Evolutionary conservation across 768 basidiomycete genomes (phyloP), one percentile per base, ranked within the genome.

Genomic region (Pulveroboletus sp.): DNA sequence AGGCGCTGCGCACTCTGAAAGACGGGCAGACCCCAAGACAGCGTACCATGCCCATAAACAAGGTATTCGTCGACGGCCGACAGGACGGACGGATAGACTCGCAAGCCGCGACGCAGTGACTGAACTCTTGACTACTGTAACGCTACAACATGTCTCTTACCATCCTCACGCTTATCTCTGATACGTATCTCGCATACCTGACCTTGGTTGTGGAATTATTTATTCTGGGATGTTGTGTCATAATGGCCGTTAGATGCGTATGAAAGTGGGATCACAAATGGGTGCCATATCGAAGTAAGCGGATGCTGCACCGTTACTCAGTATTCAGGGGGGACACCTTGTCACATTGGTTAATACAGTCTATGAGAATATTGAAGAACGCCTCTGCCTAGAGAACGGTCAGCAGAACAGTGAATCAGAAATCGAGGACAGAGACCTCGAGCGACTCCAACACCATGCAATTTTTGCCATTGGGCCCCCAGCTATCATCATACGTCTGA

Each of bases 1-100:
- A 88, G 59, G 88, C 87, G 2, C 86, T 97, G 36, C 82, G 87
- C 15, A 91, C 84, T 53, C 79, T 93, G 73, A 79, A 80, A 39
- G 79, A 78, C 42, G 91, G 83, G 32, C 80, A 57, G 5, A 56
- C 54, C 8, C 51, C 52, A 38, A 50, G 54, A 35, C 27, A 50
- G 33, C 59, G 59, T 6, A 38, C 45, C n/a, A 45, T 56, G 5
- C 48, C 35, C 0, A 47, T 57, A 31, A 57, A 14, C 53, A 68
- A 66, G 44, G 41, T 68, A 12, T 66, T 66, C 31, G 17, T 66
- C 3, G 66, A 68, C 31, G 65, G 65, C 26, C 43, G 63, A 35
- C 54, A 49, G 27, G 59, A 55, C 18, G 45, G 48, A 41, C 47
- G 50, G 39, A 45, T 18, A 10, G 57, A 52, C 14, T 21, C 17